Evolutionary conservation across 1,284 basidiomycete genomes (phyloP), one percentile per base, ranked within the genome.

Genomic region (Tausonia pullulans): DNA sequence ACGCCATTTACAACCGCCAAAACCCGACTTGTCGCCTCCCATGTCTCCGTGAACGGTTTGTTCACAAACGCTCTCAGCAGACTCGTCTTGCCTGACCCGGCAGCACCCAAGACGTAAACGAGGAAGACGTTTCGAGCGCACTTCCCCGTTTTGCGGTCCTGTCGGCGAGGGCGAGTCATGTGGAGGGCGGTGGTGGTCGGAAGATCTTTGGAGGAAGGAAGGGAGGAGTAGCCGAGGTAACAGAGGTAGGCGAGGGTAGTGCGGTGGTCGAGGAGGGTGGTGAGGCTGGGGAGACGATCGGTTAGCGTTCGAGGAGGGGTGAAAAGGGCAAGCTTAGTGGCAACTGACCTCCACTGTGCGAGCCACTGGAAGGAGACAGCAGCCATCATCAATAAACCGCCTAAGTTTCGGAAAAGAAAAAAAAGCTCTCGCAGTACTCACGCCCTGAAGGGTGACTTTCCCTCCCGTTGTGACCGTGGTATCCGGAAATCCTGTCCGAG

Each of bases 231-330:
- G 39, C 75, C 74, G 45, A 78, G 72, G 68, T 98, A 96, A 14
- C 94, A 94, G n/a, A 98, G 86, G 75, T 97, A 98, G 40, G 91
- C 88, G 39, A 98, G 79, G 0, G 95, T 96, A 39, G 88, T 89
- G 73, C 86, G 87, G 71, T 94, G 87, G 72, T 97, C 90, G 14
- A 98, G 81, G 2, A 98, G 80, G 0, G 95, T 98, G 1, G 93
- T 96, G 94, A 98, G 97, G 74, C 92, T 94, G 69, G 10, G 52
- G 58, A 59, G 60, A 53, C 60, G 57, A 68, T 61, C 53, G 57
- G 62, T 43, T 27, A 45, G 46, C 2, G 11, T 51, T 16, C 44
- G 60, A 48, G 2, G 9, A n/a, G n/a, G 44, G 51, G 52, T 10
- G 45, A 27, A 10, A 48, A 13, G 59, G 48, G 51, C n/a, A 48